Evolutionary conservation across 257 asterid genomes (phyloP), one percentile per base, ranked within the genome.

Genomic region (Solanum sejunctum): DNA sequence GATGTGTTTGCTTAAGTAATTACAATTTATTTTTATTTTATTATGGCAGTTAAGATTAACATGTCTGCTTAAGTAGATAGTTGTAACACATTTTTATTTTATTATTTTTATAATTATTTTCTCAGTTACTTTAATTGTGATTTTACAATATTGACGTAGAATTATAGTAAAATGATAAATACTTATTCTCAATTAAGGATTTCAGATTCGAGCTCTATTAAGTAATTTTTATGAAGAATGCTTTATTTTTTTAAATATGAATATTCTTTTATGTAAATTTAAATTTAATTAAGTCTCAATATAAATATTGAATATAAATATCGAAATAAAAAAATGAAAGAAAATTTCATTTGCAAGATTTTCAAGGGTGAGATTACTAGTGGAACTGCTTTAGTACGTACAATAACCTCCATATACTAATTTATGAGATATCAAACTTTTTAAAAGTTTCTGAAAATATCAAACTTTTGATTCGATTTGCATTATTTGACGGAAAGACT

Each of bases 401-500:
- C n/a, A n/a, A 73, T 73, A n/a, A 9, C 78, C 39, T 69, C 78
- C 78, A 5, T 17, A 69, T 43, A 18, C 16, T 9, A 36, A 69
- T 5, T 16, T 16, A 69, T 17, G 52, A 67, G 8, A 36, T 17
- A 69, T 47, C 20, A 73, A 73, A 41, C 81, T 73, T 73, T 73
- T 73, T 6, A 47, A 73, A 73, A 73, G 58, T 73, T 47, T 4
- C 55, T 73, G 81, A 73, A n/a, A 72, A 21, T n/a, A 47, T 10
- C 81, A 73, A 73, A 73, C 58, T 73, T 73, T 47, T 73, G 81
- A 47, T 47, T 73, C 12, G 58, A 73, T 73, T 47, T 45, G 58
- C 41, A 47, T 73, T 47, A 47, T 32, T 73, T 47, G 81, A 73
- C 81, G n/a, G 20, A 73, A 73, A 47, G 81, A 73, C 10, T 47